phyloP scores from a whole-genome alignment of 768 basidiomycete genomes.

The Daedaleopsis nitida region DNA sequence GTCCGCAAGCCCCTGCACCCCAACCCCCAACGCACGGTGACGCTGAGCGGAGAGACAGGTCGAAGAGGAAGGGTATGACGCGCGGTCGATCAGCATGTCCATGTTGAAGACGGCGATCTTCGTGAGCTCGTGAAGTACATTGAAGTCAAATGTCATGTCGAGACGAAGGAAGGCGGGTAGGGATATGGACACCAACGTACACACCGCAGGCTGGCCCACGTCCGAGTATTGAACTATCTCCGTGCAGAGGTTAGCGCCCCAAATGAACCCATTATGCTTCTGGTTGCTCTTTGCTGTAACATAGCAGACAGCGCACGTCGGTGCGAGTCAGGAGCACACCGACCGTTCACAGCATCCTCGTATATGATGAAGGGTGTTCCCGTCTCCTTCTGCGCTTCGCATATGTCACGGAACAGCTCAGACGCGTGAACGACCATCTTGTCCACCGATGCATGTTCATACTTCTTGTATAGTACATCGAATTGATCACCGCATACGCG shows the following conservation, averaged over 20 bases:
- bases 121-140: neutral
- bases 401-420: neutral
- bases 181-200: neutral
- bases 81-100: neutral
- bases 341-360: neutral
- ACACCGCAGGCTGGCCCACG: neutral
- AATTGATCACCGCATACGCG: neutral
- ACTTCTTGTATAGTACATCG: neutral
- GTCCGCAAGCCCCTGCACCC: neutral
- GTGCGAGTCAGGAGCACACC: too few species aligned
- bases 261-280: neutral
- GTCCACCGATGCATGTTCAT: neutral
- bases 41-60: neutral
- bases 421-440: neutral
- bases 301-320: neutral
- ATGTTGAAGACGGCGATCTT: neutral
- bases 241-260: neutral
- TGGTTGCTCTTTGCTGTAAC: neutral
- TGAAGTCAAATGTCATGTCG: neutral
- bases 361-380: neutral
- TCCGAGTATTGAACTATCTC: neutral
- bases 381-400: neutral
- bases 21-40: neutral
- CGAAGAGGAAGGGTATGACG: neutral
- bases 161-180: neutral